Percentiles rank a stretch among this genome's conserved stretches.
Conservation (phyloP, 495 filamentous ascomycete species). For the Penicillium macrosclerotiorum region DNA sequence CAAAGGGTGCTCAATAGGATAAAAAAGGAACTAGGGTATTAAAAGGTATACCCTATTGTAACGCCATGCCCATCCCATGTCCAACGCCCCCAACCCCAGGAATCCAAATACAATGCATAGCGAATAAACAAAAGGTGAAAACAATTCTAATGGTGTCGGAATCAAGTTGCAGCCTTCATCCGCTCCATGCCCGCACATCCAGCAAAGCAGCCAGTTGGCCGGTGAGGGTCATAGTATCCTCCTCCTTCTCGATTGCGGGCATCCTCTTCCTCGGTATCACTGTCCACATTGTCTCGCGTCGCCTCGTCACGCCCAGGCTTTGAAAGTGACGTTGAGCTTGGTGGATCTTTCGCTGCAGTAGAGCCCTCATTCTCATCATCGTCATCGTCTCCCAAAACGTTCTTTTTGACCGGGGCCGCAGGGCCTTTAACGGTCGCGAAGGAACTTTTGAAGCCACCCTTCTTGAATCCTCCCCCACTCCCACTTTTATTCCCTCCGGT, state of each 20-base stretch:
- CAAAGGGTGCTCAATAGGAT: no score
- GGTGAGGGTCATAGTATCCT: constrained; percentile 51
- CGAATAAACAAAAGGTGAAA: no score
- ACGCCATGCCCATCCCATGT: constrained; percentile 2
- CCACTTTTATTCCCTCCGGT: constrained; percentile 7
- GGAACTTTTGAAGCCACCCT: constrained; percentile 62
- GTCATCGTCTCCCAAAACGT: constrained; percentile 45
- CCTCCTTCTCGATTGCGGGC: constrained; percentile 33
- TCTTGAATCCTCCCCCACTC: constrained; percentile 54
- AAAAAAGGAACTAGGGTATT: neutral
- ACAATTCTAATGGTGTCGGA: no score
- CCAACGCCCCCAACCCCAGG: neutral
- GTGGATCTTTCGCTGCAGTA: neutral
- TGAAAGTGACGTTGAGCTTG: neutral
- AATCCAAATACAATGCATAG: no score
- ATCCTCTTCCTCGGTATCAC: constrained; percentile 48
- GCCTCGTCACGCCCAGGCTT: neutral
- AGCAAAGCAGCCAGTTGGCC: constrained; percentile 50
- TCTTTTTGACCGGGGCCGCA: constrained; percentile 37
- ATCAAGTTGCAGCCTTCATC: constrained; percentile 8
- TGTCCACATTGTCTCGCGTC: constrained; percentile 29
- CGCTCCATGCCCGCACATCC: constrained; percentile 31
- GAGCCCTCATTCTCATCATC: constrained; percentile 21
- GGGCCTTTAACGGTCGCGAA: constrained; percentile 49
- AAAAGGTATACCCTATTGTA: neutral